These are phyloP conservation scores for Talaromyces rugulosus DNA, from an alignment of 2,329 filamentous ascomycete species.

Conservation along the genomic window DNA sequence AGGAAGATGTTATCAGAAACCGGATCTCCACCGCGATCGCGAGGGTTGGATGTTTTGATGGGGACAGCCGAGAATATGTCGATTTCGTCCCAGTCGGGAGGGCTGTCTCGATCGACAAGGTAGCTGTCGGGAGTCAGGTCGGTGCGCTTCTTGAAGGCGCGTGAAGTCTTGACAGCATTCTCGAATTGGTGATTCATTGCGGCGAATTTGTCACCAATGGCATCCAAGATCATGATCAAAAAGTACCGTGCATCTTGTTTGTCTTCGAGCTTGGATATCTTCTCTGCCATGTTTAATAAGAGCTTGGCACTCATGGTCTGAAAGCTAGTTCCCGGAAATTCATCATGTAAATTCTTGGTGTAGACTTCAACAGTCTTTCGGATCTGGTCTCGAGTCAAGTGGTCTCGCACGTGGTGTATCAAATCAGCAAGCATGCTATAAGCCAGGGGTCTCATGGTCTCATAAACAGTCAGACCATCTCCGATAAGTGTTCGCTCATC, in stretches of 20 bases:
- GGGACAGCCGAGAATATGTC: slow-evolving; percentile 96
- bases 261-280: slow-evolving; percentile 87
- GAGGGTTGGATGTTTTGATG: slow-evolving; percentile 89
- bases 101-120: slow-evolving; percentile 72
- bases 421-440: slow-evolving; percentile 98
- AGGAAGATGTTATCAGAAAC: slow-evolving; percentile 97
- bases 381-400: slow-evolving; percentile 85
- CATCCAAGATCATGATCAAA: slow-evolving; percentile 93
- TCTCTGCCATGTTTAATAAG: slow-evolving; percentile 95
- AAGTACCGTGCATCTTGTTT: slow-evolving; percentile 94
- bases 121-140: slow-evolving; percentile 71
- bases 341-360: slow-evolving; percentile 90
- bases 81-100: slow-evolving; percentile 94
- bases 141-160: slow-evolving; percentile 63
- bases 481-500: slow-evolving; percentile 93
- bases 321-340: slow-evolving; percentile 95
- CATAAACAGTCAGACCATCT: slow-evolving; percentile 92
- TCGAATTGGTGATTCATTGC: slow-evolving; percentile 95
- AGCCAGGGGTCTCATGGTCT: slow-evolving; percentile 89
- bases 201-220: slow-evolving; percentile 96
- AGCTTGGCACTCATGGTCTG: slow-evolving; percentile 99
- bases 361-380: slow-evolving; percentile 95
- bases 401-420: slow-evolving; percentile 92
- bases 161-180: slow-evolving; percentile 91
- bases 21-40: slow-evolving; percentile 83